Evolutionary conservation across 1,284 basidiomycete genomes (phyloP).

Genomic region (Cryptococcus deneoformans): DNA sequence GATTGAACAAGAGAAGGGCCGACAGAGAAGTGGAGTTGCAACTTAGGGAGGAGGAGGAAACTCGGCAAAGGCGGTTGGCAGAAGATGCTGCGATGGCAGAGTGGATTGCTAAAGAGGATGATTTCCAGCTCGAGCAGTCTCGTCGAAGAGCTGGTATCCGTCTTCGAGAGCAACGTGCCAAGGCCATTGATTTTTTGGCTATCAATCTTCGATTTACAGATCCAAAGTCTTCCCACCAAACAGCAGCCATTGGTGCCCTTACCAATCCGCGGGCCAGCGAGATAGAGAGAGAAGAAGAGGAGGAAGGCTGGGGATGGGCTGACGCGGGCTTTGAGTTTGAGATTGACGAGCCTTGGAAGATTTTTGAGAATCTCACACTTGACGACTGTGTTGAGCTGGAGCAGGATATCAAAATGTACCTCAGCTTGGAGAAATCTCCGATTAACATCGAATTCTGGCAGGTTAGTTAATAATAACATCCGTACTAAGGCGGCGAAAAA

Average conservation of each 20-base stretch:
- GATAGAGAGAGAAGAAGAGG: conserved; percentile 56
- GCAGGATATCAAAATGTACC: conserved; percentile 89
- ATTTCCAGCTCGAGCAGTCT: conserved; percentile 95
- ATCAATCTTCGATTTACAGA: conserved; percentile 85
- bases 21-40: conserved; percentile 87
- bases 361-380: conserved; percentile 84
- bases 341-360: conserved; percentile 95
- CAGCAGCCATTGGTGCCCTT: conserved; percentile 38
- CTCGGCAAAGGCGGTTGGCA: conserved; percentile 78
- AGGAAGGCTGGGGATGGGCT: conserved; percentile 64
- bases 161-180: conserved; percentile 91
- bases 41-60: conserved; percentile 87
- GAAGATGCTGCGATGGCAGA: conserved; percentile 97
- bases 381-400: conserved; percentile 91
- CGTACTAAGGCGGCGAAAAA: background rate
- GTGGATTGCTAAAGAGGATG: conserved; percentile 96
- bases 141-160: conserved; percentile 86
- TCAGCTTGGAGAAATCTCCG: conserved; percentile 79
- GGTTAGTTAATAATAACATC: conserved; percentile 53
- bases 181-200: conserved; percentile 91
- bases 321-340: conserved; percentile 94
- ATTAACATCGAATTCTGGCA: conserved; percentile 97
- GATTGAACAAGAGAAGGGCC: conserved; percentile 82
- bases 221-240: conserved; percentile 51
- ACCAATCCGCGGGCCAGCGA: conserved; percentile 28